Base-by-base conservation (phyloP, 768 basidiomycete species). In the Neoboletus brunneissimus region DNA sequence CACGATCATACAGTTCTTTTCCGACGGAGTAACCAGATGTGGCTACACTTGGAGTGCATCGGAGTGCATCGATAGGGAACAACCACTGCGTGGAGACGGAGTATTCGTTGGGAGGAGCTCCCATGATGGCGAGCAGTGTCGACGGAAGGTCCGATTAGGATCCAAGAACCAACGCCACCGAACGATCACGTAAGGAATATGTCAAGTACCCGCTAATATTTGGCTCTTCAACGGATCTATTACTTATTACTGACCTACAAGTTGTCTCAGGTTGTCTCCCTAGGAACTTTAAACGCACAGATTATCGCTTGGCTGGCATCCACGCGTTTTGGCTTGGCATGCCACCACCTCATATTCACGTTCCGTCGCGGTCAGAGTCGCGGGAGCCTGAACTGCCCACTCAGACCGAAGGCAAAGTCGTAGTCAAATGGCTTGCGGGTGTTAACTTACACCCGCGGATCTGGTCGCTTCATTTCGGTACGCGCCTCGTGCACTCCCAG, bases 1-100 rank as follows among this genome's bases (percentile, higher is more conserved):
- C 83, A 52, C 92, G 80, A 64, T 91, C 89, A 67, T 88, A 87
- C 22, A 92, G 77, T 67, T 93, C 87, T 60, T 81, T 84, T 61
- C 84, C 79, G 25, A 88, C 66, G 18, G 77, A 62, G 27, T 75
- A 74, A 13, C 58, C 61, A n/a, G 86, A 75, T 15, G 74, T 73
- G 64, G 75, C 76, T 22, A 72, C 70, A 18, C 85, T 83, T 8
- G 90, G 89, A 0, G 87, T 86, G 31, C 71, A 71, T 46, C 76
- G 68, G 18, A 92, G 75, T 13, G 84, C 79, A 38, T 81, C 76
- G 42, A 86, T 59, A 42, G 84, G 77, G 64, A 92, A 91, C 1
- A 89, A 64, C 90, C 90, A 92, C 73, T 92, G 90, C 43, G 80
- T 72, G 61, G 64, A 55, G 51, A 68, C 64, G 60, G 62, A 53